These are phyloP conservation scores for Zanthoxylum bungeanum DNA, from an alignment of 345 rosid species.

Conservation along the genomic window DNA sequence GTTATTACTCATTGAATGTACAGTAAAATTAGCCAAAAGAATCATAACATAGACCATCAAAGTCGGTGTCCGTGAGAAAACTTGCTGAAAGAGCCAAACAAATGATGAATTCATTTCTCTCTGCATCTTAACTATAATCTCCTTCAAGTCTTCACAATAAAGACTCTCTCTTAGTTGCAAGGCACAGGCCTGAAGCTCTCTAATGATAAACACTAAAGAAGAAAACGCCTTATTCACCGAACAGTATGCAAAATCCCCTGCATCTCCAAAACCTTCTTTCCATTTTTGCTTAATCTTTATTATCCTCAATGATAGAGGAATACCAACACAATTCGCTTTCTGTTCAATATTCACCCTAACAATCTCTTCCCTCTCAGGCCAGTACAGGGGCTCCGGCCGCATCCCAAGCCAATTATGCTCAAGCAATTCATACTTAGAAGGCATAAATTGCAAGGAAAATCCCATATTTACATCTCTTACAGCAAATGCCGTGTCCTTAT, in stretches of 20 bases:
- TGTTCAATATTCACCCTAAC: slow-evolving; percentile 36
- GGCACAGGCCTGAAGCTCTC: slow-evolving; percentile 63
- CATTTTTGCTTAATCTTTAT: slow-evolving; percentile 60
- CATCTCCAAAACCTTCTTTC: slow-evolving; percentile 37
- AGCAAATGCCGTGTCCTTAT: slow-evolving; percentile 13
- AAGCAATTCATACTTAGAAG: slow-evolving; percentile 31
- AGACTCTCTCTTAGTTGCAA: slow-evolving; percentile 38
- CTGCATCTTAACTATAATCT: slow-evolving; percentile 34
- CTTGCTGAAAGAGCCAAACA: slow-evolving; percentile 65
- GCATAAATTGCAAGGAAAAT: slow-evolving; percentile 19
- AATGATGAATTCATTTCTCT: slow-evolving; percentile 55
- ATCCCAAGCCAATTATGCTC: slow-evolving; percentile 40
- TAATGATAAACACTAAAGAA: slow-evolving; percentile 56
- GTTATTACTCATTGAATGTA: slow-evolving; percentile 53
- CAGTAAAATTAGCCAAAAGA: slow-evolving; percentile 60
- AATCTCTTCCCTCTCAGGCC: slow-evolving; percentile 44
- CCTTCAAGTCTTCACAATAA: slow-evolving; percentile 39
- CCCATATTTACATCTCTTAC: slow-evolving; percentile 1
- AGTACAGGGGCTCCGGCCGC: slow-evolving; percentile 34
- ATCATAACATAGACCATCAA: slow-evolving; percentile 76
- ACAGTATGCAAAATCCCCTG: slow-evolving; percentile 42
- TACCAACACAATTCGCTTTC: slow-evolving; percentile 51
- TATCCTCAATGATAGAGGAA: slow-evolving; percentile 62
- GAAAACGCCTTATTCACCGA: slow-evolving; percentile 72
- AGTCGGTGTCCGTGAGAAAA: slow-evolving; percentile 63